A percentile compares a stretch with the other conserved stretches of the same genome.
Conservation (phyloP, 805 yeast genomes). For the Yarrowia hollandica region DNA sequence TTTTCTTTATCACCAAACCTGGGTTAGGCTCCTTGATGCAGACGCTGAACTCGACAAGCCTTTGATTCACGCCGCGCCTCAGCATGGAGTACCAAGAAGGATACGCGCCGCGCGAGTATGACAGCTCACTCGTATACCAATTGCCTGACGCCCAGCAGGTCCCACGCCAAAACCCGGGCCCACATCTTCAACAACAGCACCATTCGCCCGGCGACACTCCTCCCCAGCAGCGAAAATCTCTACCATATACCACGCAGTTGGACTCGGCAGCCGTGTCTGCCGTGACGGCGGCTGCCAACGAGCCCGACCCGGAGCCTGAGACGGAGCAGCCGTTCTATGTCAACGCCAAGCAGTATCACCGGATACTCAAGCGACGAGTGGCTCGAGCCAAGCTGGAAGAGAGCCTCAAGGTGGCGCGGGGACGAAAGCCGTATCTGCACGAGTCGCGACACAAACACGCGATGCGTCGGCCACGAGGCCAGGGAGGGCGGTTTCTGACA, state of each 20-base stretch:
- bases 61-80: background rate
- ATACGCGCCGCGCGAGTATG: constrained; percentile 25
- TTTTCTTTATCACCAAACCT: constrained; percentile 27
- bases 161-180: constrained; percentile 4
- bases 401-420: constrained; percentile 78
- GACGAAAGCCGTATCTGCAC: constrained; percentile 90
- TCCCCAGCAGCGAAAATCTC: background rate
- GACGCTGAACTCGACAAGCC: background rate
- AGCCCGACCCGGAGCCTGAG: constrained; percentile 21
- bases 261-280: background rate
- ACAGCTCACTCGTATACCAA: constrained; percentile 15
- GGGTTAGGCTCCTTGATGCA: constrained; percentile 3
- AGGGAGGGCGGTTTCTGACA: constrained; percentile 95
- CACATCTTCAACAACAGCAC: constrained; percentile 9
- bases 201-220: constrained; percentile 8
- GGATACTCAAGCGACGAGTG: constrained; percentile 86
- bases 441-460: constrained; percentile 99
- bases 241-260: background rate
- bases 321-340: constrained; percentile 92
- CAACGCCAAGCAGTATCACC: constrained; percentile 95
- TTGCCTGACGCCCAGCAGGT: constrained; percentile 18
- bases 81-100: constrained; percentile 25
- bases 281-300: background rate
- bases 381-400: constrained; percentile 95
- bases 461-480: constrained; percentile 98